A percentile compares a stretch with the other conserved stretches of the same genome.
Evolutionary conservation across 495 filamentous ascomycete genomes (phyloP).

Genomic region (Hypoxylon rickii): DNA sequence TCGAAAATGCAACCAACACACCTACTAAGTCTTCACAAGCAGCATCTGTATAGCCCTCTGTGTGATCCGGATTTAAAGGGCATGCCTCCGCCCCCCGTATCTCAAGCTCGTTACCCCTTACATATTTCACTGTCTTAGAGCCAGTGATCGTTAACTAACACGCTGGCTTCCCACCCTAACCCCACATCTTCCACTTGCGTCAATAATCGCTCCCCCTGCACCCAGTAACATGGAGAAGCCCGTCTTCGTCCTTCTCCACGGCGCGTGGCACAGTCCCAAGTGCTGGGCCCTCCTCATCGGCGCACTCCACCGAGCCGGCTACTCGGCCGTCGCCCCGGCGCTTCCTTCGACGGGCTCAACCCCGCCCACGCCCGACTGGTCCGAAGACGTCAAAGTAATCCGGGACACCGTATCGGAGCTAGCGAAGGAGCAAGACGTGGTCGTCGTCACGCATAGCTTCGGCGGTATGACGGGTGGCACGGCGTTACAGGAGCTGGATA

Average conservation of each 20-base stretch:
- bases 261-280: constrained; percentile 49
- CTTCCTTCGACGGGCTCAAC: constrained; percentile 51
- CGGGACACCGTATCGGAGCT: constrained; percentile 28
- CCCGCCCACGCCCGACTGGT: constrained; percentile 43
- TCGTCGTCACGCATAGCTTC: constrained; percentile 50
- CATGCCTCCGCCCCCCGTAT: no score
- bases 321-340: constrained; percentile 40
- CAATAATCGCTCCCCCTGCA: no score
- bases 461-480: constrained; percentile 28
- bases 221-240: no score
- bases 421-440: constrained; percentile 40
- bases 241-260: constrained; percentile 53
- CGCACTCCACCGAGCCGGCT: constrained; percentile 41
- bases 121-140: no score
- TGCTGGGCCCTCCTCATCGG: constrained; percentile 43
- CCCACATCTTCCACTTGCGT: no score
- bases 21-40: no score
- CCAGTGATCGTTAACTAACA: no score
- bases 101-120: no score
- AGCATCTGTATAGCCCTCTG: no score
- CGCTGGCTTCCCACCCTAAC: no score
- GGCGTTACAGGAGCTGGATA: constrained; percentile 21
- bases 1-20: no score
- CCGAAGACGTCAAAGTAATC: constrained; percentile 36
- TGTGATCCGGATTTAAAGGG: no score